Evolutionary conservation across 495 filamentous ascomycete species (phyloP), one percentile per base, ranked within the genome.

Genomic region (Tuber melanosporum): DNA sequence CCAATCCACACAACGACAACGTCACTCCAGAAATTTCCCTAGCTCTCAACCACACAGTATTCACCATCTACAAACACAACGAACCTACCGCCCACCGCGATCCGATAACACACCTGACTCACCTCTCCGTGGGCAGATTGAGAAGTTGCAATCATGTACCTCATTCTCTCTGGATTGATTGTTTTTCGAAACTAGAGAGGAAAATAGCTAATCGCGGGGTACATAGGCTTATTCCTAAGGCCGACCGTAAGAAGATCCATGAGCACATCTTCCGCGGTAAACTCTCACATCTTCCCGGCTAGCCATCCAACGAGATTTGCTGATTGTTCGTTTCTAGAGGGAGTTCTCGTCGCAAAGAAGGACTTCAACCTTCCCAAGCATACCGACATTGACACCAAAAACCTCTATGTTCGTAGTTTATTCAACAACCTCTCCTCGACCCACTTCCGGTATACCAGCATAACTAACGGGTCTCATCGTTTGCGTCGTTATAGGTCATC

Each of bases 241-340:
- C 92, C 86, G 95, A 99, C 89, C 94, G 95, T 88, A 98, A 98
- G 92, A 95, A 95, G 91, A 97, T 99, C 89, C 96, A 99, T 89
- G 93, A 98, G 92, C 97, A 98, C 91, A 93, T 99, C 91, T 98
- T 99, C 91, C 93, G 95, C 84, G 90, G 90, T 92, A 89, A 80
- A 87, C 89, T 88, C 79, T 84, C 70, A 71, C 76, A 75, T 78
- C 80, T 39, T 36, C 81, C 22, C 74, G 0, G 5, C 57, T 15
- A 36, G 14, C 32, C 26, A n/a, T n/a, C 41, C 41, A 74, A 72
- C 43, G 78, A 62, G 19, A 78, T 41, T 26, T 79, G 17, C 70
- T 78, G n/a, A 43, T 17, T 22, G 32, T 8, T 36, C 3, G 57
- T 15, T 66, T 75, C 15, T 78, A 92, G 95, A 99, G 93, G 95